These are phyloP conservation scores for Microstegium vimineum DNA, from an alignment of 176 grass and related monocot species.

Conservation along the genomic window DNA sequence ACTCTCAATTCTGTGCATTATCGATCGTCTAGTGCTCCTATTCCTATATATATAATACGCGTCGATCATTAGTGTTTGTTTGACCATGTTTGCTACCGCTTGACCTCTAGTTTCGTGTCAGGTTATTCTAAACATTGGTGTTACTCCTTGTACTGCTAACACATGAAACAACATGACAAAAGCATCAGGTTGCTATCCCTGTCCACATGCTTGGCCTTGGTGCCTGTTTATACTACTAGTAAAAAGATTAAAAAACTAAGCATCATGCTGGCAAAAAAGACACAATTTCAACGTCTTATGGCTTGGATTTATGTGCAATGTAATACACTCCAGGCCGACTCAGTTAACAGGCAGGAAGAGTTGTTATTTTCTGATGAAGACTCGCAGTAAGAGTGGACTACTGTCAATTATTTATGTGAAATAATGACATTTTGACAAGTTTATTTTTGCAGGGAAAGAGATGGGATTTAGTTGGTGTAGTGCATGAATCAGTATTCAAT, in stretches of 20 bases:
- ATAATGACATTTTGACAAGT: no score
- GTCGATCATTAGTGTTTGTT: conserved; percentile 18
- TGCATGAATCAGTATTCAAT: neutral
- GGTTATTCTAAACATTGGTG: neutral
- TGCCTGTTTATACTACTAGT: neutral
- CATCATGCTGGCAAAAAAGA: neutral
- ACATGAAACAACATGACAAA: conserved; percentile 2
- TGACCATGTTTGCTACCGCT: conserved; percentile 38
- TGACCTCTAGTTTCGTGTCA: conserved; percentile 34
- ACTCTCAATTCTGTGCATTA: neutral
- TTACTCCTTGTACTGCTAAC: neutral
- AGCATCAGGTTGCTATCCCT: conserved; percentile 13
- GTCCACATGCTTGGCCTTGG: neutral
- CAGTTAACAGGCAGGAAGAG: no score
- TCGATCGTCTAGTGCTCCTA: neutral
- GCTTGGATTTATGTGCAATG: neutral
- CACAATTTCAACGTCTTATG: neutral
- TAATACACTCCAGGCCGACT: neutral
- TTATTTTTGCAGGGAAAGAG: no score
- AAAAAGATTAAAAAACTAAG: neutral
- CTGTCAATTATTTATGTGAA: neutral
- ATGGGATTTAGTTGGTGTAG: neutral
- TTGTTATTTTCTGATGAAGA: neutral
- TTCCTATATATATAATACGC: neutral
- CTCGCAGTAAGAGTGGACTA: neutral